Evolutionary conservation across 108 stramenopile genomes (phyloP), one percentile per base, ranked within the genome.

Genomic region (Parietichytrium sp.): DNA sequence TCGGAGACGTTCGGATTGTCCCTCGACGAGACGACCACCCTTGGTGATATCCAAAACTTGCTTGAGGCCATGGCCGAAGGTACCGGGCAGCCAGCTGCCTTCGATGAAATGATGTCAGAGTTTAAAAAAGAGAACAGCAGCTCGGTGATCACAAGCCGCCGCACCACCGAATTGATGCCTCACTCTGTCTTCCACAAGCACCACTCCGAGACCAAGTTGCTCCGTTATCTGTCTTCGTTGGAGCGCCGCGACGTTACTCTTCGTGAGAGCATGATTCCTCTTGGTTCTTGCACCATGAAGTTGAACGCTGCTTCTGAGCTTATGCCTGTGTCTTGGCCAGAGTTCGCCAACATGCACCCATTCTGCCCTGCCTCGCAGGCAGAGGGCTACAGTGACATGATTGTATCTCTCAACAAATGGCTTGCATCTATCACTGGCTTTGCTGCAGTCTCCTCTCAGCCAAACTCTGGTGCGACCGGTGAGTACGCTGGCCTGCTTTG

Each of bases 221-320:
- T 99, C 29, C 93, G 98, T 25, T 99, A 99, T 91, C 81, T 99
- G 54, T 96, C 96, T 86, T 86, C 89, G 15, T 90, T 99, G 10
- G 97, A 97, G 84, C 94, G 95, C 86, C 94, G 95, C 81, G 98
- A 99, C 88, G 86, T 99, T 72, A 90, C 98, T 20, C 90, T 99
- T 83, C 96, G 96, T 84, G 93, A 95, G 80, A 95, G 94, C 83
- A 99, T 99, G 98, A 99, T 99, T 88, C 94, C 96, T 31, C 92
- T 99, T 23, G 98, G 98, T 7, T 96, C 95, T 0, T 99, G 98
- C 85, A 99, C 98, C 55, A 99, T 99, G 98, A 99, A 99, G 89
- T 86, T 99, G 52, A 99, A 99, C 82, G 96, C 97, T 31, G 94
- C 96, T 3, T 89, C 93, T 50, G 98, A 99, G 90, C 97, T 99